Percentiles rank a stretch among this genome's conserved stretches.
phyloP scores from a whole-genome alignment of 163 green algal species.

The Scenedesmus sp. region DNA sequence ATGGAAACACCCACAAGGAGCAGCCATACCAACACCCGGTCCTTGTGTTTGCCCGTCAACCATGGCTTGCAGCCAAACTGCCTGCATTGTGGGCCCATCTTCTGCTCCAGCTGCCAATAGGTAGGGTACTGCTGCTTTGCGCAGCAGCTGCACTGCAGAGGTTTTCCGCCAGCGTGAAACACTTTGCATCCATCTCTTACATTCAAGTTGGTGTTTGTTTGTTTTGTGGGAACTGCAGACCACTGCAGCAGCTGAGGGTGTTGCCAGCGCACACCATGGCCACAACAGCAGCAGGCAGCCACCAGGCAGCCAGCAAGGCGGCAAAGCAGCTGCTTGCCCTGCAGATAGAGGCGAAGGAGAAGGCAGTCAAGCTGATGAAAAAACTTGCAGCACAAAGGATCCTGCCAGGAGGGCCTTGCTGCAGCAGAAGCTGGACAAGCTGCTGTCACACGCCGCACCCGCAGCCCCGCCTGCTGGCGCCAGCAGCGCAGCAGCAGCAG shows the following conservation, averaged over 20 bases:
- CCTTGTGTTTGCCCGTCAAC: no score
- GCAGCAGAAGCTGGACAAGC: slow-evolving; percentile 34
- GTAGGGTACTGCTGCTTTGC: not conserved
- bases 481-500: slow-evolving; percentile 3
- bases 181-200: not conserved
- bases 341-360: slow-evolving; percentile 32
- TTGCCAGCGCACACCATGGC: slow-evolving; percentile 4
- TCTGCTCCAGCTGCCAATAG: not conserved
- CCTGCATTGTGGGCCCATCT: not conserved
- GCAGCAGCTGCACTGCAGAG: not conserved
- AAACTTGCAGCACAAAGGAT: slow-evolving; percentile 1
- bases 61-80: not conserved
- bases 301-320: not conserved
- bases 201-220: no score
- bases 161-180: not conserved
- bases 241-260: not conserved
- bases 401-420: slow-evolving; percentile 11
- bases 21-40: no score
- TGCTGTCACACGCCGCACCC: not conserved
- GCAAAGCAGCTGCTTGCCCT: not conserved
- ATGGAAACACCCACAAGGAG: not conserved
- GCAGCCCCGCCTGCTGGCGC: not conserved
- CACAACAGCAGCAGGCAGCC: not conserved
- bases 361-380: slow-evolving; percentile 10
- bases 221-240: not conserved